Conservation (phyloP, 495 filamentous ascomycete genomes). For the Massariosphaeria phaeospora region DNA sequence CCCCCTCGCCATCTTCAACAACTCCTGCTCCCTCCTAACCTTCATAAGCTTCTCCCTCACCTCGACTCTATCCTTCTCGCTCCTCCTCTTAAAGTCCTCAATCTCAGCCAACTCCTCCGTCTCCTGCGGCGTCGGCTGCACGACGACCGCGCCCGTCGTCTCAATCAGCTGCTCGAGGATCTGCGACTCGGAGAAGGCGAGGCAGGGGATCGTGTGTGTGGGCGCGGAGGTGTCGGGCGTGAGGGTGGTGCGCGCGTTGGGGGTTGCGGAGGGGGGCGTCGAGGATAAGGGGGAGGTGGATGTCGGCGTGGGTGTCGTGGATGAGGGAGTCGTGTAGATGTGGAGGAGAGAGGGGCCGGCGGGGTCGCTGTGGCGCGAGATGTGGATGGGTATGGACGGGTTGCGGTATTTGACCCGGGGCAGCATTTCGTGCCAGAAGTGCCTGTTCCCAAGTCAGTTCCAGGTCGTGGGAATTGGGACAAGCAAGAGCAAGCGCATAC, state of each 20-base stretch:
- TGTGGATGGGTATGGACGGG: slow-evolving; percentile 73
- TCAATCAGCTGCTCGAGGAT: slow-evolving; percentile 67
- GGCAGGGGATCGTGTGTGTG: slow-evolving; percentile 57
- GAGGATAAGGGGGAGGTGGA: slow-evolving; percentile 16
- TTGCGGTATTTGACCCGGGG: slow-evolving; percentile 92
- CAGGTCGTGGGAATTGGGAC: background rate
- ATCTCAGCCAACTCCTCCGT: slow-evolving; percentile 52
- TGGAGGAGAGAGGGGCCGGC: slow-evolving; percentile 61
- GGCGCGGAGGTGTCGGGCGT: slow-evolving; percentile 41
- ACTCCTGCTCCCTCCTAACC: slow-evolving; percentile 55
- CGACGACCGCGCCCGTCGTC: slow-evolving; percentile 60
- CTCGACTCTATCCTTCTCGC: slow-evolving; percentile 54
- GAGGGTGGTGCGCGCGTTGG: slow-evolving; percentile 19
- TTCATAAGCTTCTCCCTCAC: slow-evolving; percentile 58
- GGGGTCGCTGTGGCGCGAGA: slow-evolving; percentile 59
- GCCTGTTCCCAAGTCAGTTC: slow-evolving; percentile 43
- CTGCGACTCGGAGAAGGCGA: slow-evolving; percentile 51
- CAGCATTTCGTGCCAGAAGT: slow-evolving; percentile 82
- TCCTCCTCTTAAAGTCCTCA: slow-evolving; percentile 51
- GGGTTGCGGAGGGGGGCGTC: slow-evolving; percentile 36
- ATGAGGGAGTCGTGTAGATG: slow-evolving; percentile 46
- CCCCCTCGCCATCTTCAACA: slow-evolving; percentile 39
- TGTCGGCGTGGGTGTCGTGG: slow-evolving; percentile 20
- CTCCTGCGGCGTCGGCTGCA: slow-evolving; percentile 60
- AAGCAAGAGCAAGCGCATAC: slow-evolving; percentile 41